phyloP scores from a whole-genome alignment of 1,139 yeast genomes.

The Magnusiomyces tetraspermus region DNA sequence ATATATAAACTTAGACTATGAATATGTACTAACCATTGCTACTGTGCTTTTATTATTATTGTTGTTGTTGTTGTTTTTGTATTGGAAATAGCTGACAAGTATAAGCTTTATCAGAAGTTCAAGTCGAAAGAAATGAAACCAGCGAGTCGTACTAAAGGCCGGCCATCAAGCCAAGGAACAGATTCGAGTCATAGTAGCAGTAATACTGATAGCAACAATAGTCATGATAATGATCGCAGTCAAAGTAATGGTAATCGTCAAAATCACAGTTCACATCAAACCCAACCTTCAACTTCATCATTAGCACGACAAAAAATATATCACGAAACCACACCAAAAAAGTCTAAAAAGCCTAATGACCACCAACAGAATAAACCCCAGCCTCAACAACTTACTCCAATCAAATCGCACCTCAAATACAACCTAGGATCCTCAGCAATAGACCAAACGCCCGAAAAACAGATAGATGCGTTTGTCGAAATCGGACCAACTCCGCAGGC shows the following conservation, averaged over 20 bases:
- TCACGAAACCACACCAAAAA: neutral
- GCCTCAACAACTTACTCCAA: too few species aligned
- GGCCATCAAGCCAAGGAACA: neutral
- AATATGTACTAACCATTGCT: too few species aligned
- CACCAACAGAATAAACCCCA: too few species aligned
- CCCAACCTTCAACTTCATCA: neutral
- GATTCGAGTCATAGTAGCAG: too few species aligned
- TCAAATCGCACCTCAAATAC: neutral
- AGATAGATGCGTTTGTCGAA: slow-evolving; percentile 29
- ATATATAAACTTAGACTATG: too few species aligned
- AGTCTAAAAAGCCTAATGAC: neutral
- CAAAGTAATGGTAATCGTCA: too few species aligned
- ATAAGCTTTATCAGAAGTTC: slow-evolving; percentile 38
- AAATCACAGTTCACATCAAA: neutral
- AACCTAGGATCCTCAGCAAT: too few species aligned
- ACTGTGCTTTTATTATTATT: neutral
- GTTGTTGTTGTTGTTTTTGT: too few species aligned
- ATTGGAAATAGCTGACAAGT: slow-evolving; percentile 28
- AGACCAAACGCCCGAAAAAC: slow-evolving; percentile 1
- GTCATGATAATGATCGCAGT: too few species aligned
- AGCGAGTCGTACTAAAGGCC: neutral
- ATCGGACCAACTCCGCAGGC: slow-evolving; percentile 74
- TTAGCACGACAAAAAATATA: neutral
- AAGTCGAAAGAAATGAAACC: slow-evolving; percentile 18
- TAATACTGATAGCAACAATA: too few species aligned